Conservation (phyloP, 331 rosid species). For the Stylosanthes scabra region DNA sequence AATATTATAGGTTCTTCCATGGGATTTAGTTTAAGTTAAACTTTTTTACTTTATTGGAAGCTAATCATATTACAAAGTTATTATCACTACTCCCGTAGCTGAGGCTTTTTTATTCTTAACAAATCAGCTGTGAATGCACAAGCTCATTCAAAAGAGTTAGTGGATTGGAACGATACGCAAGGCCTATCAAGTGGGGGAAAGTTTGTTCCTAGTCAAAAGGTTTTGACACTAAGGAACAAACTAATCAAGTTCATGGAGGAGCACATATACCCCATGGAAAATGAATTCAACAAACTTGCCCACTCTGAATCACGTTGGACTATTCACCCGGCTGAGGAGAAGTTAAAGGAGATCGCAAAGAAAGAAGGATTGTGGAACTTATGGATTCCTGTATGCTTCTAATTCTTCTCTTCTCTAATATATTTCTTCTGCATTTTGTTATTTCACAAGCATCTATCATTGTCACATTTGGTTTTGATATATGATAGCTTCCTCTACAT, state of each 20-base stretch:
- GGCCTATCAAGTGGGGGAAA: constrained; percentile 58
- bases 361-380: constrained; percentile 98
- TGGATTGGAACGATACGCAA: constrained; percentile 50
- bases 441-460: constrained; percentile 29
- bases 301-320: constrained; percentile 89
- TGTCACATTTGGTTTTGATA: constrained; percentile 21
- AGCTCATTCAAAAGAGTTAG: constrained; percentile 44
- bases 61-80: constrained; percentile 11
- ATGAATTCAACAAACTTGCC: constrained; percentile 81
- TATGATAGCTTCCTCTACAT: constrained; percentile 17
- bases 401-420: constrained; percentile 21
- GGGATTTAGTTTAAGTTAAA: constrained; percentile 27
- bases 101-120: constrained; percentile 41
- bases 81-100: constrained; percentile 31
- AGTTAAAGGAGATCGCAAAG: constrained; percentile 86
- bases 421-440: constrained; percentile 28
- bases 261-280: constrained; percentile 89
- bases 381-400: constrained; percentile 82
- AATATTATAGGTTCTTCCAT: constrained; percentile 30
- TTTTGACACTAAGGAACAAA: constrained; percentile 63
- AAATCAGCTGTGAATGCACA: constrained; percentile 46
- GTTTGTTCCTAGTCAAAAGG: constrained; percentile 69
- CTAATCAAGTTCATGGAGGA: constrained; percentile 86
- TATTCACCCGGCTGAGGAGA: constrained; percentile 91
- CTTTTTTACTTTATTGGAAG: constrained; percentile 24